These are phyloP conservation scores for Phytophthora citricola DNA, from an alignment of 352 stramenopile species.

Conservation along the genomic window DNA sequence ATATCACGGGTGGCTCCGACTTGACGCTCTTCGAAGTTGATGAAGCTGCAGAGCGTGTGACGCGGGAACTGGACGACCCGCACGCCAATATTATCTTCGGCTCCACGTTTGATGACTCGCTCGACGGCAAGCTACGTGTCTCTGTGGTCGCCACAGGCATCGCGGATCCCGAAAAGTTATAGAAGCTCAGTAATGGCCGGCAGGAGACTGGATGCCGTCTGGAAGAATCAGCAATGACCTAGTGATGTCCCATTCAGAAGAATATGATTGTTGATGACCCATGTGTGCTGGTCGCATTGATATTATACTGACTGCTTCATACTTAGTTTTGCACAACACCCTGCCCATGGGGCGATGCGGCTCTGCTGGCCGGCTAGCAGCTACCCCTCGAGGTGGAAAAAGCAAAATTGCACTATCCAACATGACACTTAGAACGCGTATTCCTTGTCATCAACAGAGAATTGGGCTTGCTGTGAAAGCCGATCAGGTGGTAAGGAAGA, in stretches of 20 bases:
- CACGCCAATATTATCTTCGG: slow-evolving; percentile 92
- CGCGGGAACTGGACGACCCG: slow-evolving; percentile 85
- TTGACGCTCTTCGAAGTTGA: slow-evolving; percentile 94
- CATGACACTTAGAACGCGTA: slow-evolving; percentile 42
- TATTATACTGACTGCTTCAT: slow-evolving; percentile 49
- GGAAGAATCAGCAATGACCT: too few species aligned
- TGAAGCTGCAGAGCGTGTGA: slow-evolving; percentile 87
- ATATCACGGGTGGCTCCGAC: slow-evolving; percentile 94
- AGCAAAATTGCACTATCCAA: slow-evolving; percentile 39
- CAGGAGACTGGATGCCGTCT: background rate
- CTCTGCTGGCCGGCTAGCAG: slow-evolving; percentile 32
- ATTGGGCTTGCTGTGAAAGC: slow-evolving; percentile 55
- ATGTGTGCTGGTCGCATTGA: slow-evolving; percentile 28
- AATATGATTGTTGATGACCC: slow-evolving; percentile 7
- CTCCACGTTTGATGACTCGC: slow-evolving; percentile 84
- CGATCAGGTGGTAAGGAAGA: slow-evolving; percentile 55
- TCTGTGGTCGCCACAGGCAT: slow-evolving; percentile 91
- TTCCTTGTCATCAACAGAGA: slow-evolving; percentile 47
- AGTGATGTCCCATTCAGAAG: background rate
- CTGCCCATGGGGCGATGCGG: slow-evolving; percentile 28
- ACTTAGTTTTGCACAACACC: slow-evolving; percentile 45
- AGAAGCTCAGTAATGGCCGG: slow-evolving; percentile 30
- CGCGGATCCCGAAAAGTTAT: slow-evolving; percentile 81
- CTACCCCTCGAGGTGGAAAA: slow-evolving; percentile 26
- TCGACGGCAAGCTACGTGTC: slow-evolving; percentile 84